A percentile compares a stretch with the other conserved stretches of the same genome.
phyloP scores from a whole-genome alignment of 1,139 yeast genomes.

The Kluyveromyces sp. region DNA sequence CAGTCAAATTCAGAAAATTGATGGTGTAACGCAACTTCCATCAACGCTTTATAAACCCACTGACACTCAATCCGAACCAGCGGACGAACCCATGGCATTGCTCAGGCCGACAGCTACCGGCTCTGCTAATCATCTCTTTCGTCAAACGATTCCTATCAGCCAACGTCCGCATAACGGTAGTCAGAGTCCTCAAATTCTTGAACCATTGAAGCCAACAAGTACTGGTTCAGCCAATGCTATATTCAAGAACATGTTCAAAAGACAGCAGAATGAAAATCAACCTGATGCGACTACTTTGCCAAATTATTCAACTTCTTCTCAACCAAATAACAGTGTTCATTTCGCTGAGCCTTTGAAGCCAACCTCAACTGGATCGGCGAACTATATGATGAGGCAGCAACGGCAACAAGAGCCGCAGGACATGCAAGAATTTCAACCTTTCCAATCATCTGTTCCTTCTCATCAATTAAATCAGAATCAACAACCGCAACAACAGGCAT shows the following conservation, averaged over 20 bases:
- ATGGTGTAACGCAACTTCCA: conserved; percentile 47
- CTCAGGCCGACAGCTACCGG: conserved; percentile 49
- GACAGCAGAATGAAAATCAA: background rate
- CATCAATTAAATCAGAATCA: background rate
- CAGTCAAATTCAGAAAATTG: conserved; percentile 54
- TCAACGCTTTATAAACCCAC: conserved; percentile 5
- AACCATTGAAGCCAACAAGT: conserved; percentile 43
- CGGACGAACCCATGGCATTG: conserved; percentile 22
- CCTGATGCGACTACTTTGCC: background rate
- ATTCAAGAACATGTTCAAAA: conserved; percentile 12
- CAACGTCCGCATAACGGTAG: background rate
- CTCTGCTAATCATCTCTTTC: conserved; percentile 35
- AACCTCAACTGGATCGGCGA: conserved; percentile 31
- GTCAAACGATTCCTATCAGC: conserved; percentile 5
- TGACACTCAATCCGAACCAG: background rate
- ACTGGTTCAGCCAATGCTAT: conserved; percentile 43
- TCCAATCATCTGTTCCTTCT: conserved; percentile 6
- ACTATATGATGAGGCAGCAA: conserved; percentile 26
- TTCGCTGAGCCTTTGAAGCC: conserved; percentile 20
- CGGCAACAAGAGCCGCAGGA: conserved; percentile 16
- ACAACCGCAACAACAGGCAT: conserved; percentile 13
- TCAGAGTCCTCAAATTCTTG: conserved; percentile 4
- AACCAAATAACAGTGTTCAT: background rate
- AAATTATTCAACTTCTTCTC: background rate
- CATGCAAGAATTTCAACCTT: conserved; percentile 4